These are phyloP conservation scores for Centaurea solstitialis DNA, from an alignment of 129 eudicot genomes.

Conservation along the genomic window DNA sequence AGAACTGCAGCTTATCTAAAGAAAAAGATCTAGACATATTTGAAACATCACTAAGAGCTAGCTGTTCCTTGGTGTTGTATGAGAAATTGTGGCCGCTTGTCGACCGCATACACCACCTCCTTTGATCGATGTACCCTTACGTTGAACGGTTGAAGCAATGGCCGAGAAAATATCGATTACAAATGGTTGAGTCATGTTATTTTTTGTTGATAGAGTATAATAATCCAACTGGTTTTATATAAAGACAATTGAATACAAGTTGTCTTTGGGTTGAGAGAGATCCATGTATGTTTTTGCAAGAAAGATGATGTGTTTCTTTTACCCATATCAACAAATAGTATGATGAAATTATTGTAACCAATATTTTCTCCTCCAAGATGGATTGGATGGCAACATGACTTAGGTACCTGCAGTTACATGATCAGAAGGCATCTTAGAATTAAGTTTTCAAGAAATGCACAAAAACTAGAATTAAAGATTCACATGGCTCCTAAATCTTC, in stretches of 20 bases:
- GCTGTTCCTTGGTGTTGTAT: slow-evolving; percentile 1
- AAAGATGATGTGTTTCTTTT: background rate
- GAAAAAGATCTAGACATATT: background rate
- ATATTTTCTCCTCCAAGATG: background rate
- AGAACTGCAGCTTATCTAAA: slow-evolving; percentile 1
- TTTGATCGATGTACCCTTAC: background rate
- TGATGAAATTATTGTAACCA: slow-evolving; percentile 10
- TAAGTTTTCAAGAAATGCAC: background rate
- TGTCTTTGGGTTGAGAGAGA: background rate
- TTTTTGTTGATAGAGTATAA: background rate
- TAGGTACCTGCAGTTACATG: slow-evolving; percentile 7
- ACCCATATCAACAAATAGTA: slow-evolving; percentile 4
- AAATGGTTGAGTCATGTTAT: background rate
- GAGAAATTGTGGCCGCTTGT: slow-evolving; percentile 1
- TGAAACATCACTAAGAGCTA: slow-evolving; percentile 1
- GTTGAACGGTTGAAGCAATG: slow-evolving; percentile 7
- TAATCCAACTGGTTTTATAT: background rate
- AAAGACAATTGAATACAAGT: background rate
- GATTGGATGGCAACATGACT: background rate
- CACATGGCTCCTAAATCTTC: too few species aligned
- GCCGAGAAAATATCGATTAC: background rate
- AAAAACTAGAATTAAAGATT: background rate
- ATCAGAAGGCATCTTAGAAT: background rate
- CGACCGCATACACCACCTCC: slow-evolving; percentile 10
- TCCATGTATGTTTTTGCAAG: background rate